These are phyloP conservation scores for Podospora pseudocomata DNA, from an alignment of 495 filamentous ascomycete genomes.

Conservation along the genomic window DNA sequence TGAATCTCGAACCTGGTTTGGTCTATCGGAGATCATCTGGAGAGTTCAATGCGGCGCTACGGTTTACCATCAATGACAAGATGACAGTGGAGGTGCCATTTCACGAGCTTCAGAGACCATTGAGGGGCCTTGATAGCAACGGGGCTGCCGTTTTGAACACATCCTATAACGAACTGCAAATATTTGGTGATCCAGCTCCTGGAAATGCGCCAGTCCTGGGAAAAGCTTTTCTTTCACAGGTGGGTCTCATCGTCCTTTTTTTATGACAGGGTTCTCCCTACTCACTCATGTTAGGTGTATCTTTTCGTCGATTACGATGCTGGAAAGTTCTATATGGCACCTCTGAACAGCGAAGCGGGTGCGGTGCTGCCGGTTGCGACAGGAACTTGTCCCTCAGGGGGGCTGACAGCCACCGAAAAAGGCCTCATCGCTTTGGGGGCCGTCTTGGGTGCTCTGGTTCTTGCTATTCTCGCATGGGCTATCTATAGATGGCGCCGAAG, in stretches of 20 bases:
- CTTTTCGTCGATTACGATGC: slow-evolving; percentile 22
- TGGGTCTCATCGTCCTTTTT: neutral
- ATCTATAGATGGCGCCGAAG: neutral
- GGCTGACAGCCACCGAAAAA: slow-evolving; percentile 10
- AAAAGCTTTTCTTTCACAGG: slow-evolving; percentile 23
- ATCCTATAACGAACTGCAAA: slow-evolving; percentile 19
- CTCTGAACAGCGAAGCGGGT: slow-evolving; percentile 8
- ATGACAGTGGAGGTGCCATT: slow-evolving; percentile 15
- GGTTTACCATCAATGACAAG: slow-evolving; percentile 18
- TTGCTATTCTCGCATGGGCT: neutral
- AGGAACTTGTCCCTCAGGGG: neutral
- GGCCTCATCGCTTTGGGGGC: slow-evolving; percentile 16
- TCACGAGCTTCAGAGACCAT: slow-evolving; percentile 16
- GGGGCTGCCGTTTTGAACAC: slow-evolving; percentile 8
- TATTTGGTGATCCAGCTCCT: slow-evolving; percentile 12
- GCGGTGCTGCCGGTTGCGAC: slow-evolving; percentile 14
- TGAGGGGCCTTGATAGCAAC: slow-evolving; percentile 17
- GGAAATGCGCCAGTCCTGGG: slow-evolving; percentile 19
- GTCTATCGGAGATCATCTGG: slow-evolving; percentile 16
- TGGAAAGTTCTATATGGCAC: slow-evolving; percentile 13
- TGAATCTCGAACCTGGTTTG: slow-evolving; percentile 23
- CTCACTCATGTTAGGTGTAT: slow-evolving; percentile 8
- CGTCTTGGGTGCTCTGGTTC: slow-evolving; percentile 12
- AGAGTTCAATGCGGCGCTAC: slow-evolving; percentile 17
- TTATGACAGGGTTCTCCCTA: neutral